These are phyloP conservation scores for Xylaria multiplex DNA, from an alignment of 2,329 filamentous ascomycete genomes.

Conservation along the genomic window DNA sequence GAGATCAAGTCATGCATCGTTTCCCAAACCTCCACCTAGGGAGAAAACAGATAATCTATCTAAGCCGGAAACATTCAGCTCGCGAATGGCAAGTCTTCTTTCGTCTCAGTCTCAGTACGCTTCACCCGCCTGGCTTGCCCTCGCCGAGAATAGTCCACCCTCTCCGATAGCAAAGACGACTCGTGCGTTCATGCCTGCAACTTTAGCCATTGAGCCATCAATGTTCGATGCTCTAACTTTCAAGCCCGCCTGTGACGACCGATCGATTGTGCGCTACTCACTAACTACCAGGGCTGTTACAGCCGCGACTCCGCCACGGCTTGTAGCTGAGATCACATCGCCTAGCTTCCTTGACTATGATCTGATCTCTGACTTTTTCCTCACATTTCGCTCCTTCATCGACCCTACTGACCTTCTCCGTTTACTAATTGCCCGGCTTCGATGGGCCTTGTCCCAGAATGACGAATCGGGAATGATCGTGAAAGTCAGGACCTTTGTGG, in stretches of 20 bases:
- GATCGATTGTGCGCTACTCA: conserved; percentile 83
- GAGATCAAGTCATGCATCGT: conserved; percentile 69
- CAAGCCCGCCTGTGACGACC: conserved; percentile 81
- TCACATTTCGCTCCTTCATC: conserved; percentile 91
- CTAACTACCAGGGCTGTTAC: conserved; percentile 76
- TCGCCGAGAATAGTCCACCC: conserved; percentile 39
- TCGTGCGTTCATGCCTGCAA: conserved; percentile 61
- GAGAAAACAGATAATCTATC: conserved; percentile 47
- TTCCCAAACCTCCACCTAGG: conserved; percentile 52
- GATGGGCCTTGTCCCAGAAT: conserved; percentile 82
- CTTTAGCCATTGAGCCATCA: conserved; percentile 70
- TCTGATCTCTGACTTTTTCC: conserved; percentile 95
- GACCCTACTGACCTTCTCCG: conserved; percentile 79
- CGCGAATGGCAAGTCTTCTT: conserved; percentile 53
- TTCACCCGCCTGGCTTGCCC: conserved; percentile 40
- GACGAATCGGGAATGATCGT: conserved; percentile 93
- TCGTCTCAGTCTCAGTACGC: conserved; percentile 51
- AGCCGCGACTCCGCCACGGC: conserved; percentile 87
- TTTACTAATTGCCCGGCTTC: conserved; percentile 84
- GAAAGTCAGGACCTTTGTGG: conserved; percentile 94
- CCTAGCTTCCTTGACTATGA: conserved; percentile 97
- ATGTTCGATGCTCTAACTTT: conserved; percentile 86
- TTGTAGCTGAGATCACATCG: conserved; percentile 96
- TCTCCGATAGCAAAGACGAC: conserved; percentile 54
- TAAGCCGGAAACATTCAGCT: conserved; percentile 45